Evolutionary conservation across 2,329 filamentous ascomycete genomes (phyloP).

Genomic region (Aspergillus felis): DNA sequence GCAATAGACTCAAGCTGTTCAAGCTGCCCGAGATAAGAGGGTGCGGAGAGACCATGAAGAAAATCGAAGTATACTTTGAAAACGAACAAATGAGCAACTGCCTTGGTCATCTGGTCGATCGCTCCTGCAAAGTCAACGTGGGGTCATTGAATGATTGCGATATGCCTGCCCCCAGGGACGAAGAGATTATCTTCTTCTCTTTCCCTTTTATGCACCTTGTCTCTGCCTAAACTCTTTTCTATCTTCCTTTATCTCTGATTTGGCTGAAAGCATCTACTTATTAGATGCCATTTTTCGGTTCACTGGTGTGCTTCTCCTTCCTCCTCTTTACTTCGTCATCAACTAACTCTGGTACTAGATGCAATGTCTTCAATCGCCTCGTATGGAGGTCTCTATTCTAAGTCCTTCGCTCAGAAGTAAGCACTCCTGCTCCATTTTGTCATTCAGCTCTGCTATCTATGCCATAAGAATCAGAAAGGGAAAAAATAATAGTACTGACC

Average conservation of each 20-base stretch:
- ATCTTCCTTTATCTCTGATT: neutral
- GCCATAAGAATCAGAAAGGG: too few relatives aligned
- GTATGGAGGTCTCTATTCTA: neutral
- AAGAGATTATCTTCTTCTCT: neutral
- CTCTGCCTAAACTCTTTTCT: neutral
- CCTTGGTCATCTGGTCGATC: conserved; percentile 5
- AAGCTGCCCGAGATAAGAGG: neutral
- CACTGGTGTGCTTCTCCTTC: neutral
- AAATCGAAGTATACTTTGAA: neutral
- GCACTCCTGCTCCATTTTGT: neutral
- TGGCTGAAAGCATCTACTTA: neutral
- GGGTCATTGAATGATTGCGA: conserved; percentile 6
- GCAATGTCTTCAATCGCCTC: neutral
- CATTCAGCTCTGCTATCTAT: too few relatives aligned
- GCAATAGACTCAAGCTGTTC: neutral
- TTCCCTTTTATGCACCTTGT: neutral
- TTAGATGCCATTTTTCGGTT: neutral
- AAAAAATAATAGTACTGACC: neutral
- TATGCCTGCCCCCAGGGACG: neutral
- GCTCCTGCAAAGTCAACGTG: conserved; percentile 10
- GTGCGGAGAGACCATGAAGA: neutral
- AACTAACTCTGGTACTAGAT: neutral
- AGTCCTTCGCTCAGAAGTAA: neutral
- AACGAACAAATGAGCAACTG: neutral
- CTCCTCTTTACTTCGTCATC: neutral